Percentiles rank a stretch among this genome's conserved stretches.
phyloP scores from a whole-genome alignment of 768 basidiomycete genomes.

The Suillus paluster region DNA sequence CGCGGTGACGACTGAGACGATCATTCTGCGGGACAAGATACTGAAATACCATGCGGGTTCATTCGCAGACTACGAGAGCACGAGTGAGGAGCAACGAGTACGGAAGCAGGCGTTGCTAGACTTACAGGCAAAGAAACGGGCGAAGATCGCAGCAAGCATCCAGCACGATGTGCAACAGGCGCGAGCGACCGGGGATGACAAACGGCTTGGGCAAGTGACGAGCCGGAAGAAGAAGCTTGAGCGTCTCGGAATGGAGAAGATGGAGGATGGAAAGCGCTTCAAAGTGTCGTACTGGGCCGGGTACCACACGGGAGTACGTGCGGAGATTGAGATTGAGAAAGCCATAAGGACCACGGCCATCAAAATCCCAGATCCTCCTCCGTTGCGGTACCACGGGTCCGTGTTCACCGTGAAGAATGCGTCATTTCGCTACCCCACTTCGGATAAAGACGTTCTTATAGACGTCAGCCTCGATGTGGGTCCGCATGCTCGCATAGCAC shows the following conservation, averaged over 20 bases:
- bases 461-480: conserved; percentile 43
- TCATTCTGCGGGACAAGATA: conserved; percentile 57
- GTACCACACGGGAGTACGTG: conserved; percentile 38
- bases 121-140: conserved; percentile 47
- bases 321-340: conserved; percentile 41
- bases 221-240: conserved; percentile 63
- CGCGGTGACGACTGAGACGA: conserved; percentile 60
- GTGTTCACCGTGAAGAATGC: conserved; percentile 37
- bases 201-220: conserved; percentile 54
- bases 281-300: conserved; percentile 59
- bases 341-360: conserved; percentile 34
- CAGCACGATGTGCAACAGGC: conserved; percentile 53
- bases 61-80: conserved; percentile 52
- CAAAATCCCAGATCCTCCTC: conserved; percentile 33
- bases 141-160: conserved; percentile 59
- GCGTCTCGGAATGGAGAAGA: conserved; percentile 14
- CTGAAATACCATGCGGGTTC: conserved; percentile 63
- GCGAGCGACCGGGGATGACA: conserved; percentile 65
- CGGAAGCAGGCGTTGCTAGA: conserved; percentile 50
- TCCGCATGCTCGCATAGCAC: conserved; percentile 41
- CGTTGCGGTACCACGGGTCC: conserved; percentile 39
- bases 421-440: conserved; percentile 36
- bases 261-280: conserved; percentile 49
- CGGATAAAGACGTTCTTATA: conserved; percentile 29
- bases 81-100: conserved; percentile 49